Evolutionary conservation across 2,329 filamentous ascomycete genomes (phyloP).

Genomic region (Trichoderma sp.): DNA sequence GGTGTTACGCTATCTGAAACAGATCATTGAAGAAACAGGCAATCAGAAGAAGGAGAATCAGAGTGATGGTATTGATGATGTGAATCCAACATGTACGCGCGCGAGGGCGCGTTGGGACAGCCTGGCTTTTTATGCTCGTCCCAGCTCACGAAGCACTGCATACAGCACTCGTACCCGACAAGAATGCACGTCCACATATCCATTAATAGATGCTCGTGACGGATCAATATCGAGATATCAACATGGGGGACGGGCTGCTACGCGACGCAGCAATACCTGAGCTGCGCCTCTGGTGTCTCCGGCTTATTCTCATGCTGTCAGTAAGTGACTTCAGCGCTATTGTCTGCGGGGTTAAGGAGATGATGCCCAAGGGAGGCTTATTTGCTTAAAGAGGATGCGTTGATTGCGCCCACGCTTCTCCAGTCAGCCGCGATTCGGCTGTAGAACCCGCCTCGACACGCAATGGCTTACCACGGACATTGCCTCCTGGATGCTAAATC

Average conservation of each 20-base stretch:
- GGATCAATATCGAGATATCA: not conserved
- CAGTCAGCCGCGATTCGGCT: not conserved
- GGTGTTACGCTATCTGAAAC: not conserved
- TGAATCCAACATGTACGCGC: not conserved
- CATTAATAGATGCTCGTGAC: constrained; percentile 4
- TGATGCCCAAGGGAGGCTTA: not conserved
- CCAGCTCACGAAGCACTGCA: not conserved
- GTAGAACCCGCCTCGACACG: constrained; percentile 20
- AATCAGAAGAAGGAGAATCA: not conserved
- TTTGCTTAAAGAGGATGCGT: constrained; percentile 22
- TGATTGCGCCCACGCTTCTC: constrained; percentile 26
- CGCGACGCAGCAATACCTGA: not conserved
- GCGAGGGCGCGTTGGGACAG: constrained; percentile 3
- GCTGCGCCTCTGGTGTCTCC: not conserved
- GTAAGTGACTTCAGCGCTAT: not conserved
- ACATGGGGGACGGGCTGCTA: not conserved
- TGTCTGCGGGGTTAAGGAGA: not conserved
- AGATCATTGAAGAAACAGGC: not conserved
- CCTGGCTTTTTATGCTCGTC: constrained; percentile 18
- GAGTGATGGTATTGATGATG: not conserved
- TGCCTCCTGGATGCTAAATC: constrained; percentile 1
- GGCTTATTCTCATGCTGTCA: constrained; percentile 7
- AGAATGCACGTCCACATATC: not conserved
- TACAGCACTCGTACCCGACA: not conserved
- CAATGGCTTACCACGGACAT: constrained; percentile 6